Percentiles rank a stretch among this genome's conserved stretches.
Conservation (phyloP, 2,329 filamentous ascomycete species). For the Epichloe baconii region DNA sequence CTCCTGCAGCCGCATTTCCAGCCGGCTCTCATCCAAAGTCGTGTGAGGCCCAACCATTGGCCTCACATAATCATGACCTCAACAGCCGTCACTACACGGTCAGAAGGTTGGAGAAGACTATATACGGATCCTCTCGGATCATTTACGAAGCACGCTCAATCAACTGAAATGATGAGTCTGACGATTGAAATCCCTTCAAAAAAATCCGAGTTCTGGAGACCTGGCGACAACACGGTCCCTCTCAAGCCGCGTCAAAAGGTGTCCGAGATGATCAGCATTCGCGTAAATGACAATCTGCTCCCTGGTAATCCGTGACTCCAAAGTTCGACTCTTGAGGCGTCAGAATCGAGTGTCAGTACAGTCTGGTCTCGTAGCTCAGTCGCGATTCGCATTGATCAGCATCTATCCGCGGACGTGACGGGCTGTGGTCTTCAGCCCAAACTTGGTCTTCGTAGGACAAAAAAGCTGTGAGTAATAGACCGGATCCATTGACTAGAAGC, state of each 20-base stretch:
- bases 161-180: background rate
- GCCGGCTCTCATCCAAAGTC: background rate
- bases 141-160: slow-evolving; percentile 19
- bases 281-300: background rate
- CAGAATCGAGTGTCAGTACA: background rate
- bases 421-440: background rate
- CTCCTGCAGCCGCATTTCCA: background rate
- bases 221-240: background rate
- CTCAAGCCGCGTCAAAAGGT: background rate
- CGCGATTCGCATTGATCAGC: background rate
- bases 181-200: background rate
- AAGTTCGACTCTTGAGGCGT: no score
- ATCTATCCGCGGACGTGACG: background rate
- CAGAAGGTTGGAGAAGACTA: slow-evolving; percentile 13
- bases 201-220: background rate
- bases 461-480: background rate
- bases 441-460: background rate
- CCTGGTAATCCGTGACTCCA: background rate
- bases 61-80: background rate
- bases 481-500: background rate
- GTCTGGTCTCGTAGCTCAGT: background rate
- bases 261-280: background rate
- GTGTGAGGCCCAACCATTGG: background rate
- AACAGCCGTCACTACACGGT: slow-evolving; percentile 1
- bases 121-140: slow-evolving; percentile 24